phyloP scores from a whole-genome alignment of 768 basidiomycete species.

The Obba rivulosa region DNA sequence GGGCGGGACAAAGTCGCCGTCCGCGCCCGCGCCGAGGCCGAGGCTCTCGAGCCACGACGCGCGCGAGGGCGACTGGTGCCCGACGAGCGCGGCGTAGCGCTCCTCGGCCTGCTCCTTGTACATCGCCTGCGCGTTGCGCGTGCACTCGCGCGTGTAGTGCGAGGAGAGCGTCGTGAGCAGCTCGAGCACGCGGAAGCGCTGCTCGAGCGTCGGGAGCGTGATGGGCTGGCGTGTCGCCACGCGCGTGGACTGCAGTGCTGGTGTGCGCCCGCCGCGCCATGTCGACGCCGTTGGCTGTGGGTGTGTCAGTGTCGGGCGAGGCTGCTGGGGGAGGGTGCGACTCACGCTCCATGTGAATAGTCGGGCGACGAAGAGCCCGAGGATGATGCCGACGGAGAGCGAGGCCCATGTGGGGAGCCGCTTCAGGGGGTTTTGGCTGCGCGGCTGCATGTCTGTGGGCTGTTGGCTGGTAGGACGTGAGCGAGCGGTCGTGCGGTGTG shows the following conservation, averaged over 20 bases:
- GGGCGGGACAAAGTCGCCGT: constrained; percentile 31
- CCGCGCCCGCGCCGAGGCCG: constrained; percentile 39
- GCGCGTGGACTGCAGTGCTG: constrained; percentile 40
- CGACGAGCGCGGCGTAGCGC: constrained; percentile 80
- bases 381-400: constrained; percentile 20
- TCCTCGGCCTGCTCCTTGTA: constrained; percentile 83
- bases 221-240: constrained; percentile 50
- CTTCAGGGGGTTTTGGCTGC: constrained; percentile 19
- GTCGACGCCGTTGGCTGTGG: constrained; percentile 26
- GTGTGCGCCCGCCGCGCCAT: constrained; percentile 53
- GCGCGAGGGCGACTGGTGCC: constrained; percentile 57
- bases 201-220: constrained; percentile 72
- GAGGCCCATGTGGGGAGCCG: constrained; percentile 25
- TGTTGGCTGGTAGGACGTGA: too few relatives aligned
- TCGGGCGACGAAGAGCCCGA: constrained; percentile 22
- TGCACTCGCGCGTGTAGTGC: constrained; percentile 92
- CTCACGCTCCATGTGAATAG: constrained; percentile 20
- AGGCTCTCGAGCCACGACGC: constrained; percentile 58
- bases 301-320: constrained; percentile 27
- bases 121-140: constrained; percentile 73
- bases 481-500: too few relatives aligned
- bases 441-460: constrained; percentile 19
- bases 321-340: constrained; percentile 36
- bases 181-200: constrained; percentile 81
- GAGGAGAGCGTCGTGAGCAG: constrained; percentile 83